Conservation (phyloP, 2,329 filamentous ascomycete genomes). For the Stemphylium vesicarium region DNA sequence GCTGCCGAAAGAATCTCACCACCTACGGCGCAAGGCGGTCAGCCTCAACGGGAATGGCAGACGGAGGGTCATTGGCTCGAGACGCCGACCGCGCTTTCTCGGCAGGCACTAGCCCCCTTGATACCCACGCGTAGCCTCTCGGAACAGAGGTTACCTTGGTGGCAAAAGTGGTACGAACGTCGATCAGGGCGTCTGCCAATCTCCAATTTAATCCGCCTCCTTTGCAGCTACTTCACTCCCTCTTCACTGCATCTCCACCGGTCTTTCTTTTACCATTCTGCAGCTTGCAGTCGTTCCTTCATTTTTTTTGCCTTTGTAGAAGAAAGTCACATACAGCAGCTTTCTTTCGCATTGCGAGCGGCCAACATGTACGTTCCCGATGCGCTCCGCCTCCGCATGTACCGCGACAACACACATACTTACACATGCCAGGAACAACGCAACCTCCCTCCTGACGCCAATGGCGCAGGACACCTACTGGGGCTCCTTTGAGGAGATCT, state of each 20-base stretch:
- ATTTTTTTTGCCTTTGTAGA: background rate
- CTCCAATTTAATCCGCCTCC: constrained; percentile 42
- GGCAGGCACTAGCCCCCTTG: constrained; percentile 19
- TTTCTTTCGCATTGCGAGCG: constrained; percentile 19
- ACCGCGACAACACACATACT: constrained; percentile 19
- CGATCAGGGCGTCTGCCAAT: constrained; percentile 32
- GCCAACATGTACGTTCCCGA: constrained; percentile 33
- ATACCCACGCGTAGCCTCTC: background rate
- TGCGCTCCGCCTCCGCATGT: constrained; percentile 12
- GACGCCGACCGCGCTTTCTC: constrained; percentile 3
- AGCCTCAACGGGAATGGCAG: constrained; percentile 16
- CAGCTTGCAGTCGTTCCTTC: constrained; percentile 25
- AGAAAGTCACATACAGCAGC: background rate
- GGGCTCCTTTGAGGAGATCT: constrained; percentile 69
- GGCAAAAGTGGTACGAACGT: constrained; percentile 37
- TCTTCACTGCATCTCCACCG: constrained; percentile 24
- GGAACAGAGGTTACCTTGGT: constrained; percentile 30
- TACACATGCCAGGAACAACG: constrained; percentile 46
- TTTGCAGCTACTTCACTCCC: constrained; percentile 23
- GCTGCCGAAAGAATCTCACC: constrained; percentile 27
- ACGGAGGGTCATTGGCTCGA: constrained; percentile 18
- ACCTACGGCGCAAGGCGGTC: constrained; percentile 27
- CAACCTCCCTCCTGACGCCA: constrained; percentile 42
- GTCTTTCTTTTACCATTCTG: constrained; percentile 12
- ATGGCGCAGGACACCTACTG: constrained; percentile 65